Base-by-base conservation (phyloP, 164 flowering plant genomes). In the Sextonia rubra region DNA sequence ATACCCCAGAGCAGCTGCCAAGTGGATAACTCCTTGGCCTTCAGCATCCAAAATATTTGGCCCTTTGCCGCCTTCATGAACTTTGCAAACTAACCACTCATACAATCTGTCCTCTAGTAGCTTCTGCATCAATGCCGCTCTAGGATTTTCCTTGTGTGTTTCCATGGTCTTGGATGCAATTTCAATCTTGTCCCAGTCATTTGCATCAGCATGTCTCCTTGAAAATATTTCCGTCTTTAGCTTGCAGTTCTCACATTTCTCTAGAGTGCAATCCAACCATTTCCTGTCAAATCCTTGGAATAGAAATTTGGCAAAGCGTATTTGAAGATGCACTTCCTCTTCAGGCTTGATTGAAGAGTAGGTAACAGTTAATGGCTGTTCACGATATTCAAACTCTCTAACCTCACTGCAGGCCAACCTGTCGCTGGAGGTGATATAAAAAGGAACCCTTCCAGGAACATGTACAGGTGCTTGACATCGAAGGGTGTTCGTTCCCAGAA, bases 401-500 rank as follows among this genome's bases (percentile, higher is more conserved):
- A 91, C 89, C 81, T 91, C 94, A 79, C 93, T 91, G 80, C 93
- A 91, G 9, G 94, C 88, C 73, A 90, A 77, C 76, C 94, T 86
- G 78, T 90, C 83, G 66, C 84, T 71, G 75, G 90, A 85, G 29
- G 91, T 91, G 25, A 91, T 67, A 69, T 90, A 90, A 69, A 91
- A 90, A 49, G 97, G 94, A 71, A 90, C 88, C 69, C 83, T 79
- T 2, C 97, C 97, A 49, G 85, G 73, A 60, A 75, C 66, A 81
- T 87, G 94, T 3, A 63, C 48, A 66, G 97, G 97, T 56, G 86
- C 86, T 71, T 77, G 85, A 78, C 94, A 90, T 56, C 94, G 83
- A 22, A 91, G 78, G 27, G 83, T 81, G 71, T 77, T 79, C 64
- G 79, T 77, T 61, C 74, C 60, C 77, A 90, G 24, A 67, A 83